Base-by-base conservation (phyloP, 352 stramenopile species). In the Pythium folliculosum region DNA sequence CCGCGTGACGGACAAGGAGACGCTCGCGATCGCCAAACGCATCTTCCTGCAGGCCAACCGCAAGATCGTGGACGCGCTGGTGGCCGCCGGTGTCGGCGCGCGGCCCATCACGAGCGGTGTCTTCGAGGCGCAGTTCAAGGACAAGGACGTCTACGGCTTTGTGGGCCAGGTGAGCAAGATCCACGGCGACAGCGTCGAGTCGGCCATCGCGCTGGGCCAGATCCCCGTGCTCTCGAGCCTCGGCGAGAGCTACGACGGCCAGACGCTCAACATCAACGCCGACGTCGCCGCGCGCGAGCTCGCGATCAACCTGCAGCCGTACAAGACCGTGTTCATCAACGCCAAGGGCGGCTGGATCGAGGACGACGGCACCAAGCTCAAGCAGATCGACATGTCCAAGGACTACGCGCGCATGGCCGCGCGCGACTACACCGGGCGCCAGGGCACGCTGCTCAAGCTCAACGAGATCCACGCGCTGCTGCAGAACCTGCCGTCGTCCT, bases 401-500 rank as follows among this genome's bases (percentile, higher is more conserved):
- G 83, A 96, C 72, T 96, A 94, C 65, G 79, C 75, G 64, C 60
- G 54, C 32, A 92, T 97, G 82, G 85, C 84, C 13, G 69, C 83
- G 14, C 77, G 77, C 17, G 88, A 96, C 78, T 97, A 96, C 76
- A 93, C 84, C 22, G 89, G 89, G 17, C 89, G 90, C 40, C 89
- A 97, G 62, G 90, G 90, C 53, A 97, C 90, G 58, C 80, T 96
- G n/a, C 80, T 97, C 58, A 96, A 97, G 80, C 78, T 97, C 17
- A 96, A 95, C 60, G 90, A 97, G 75, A 96, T 97, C 71, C 89
- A 96, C 72, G 75, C 77, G 35, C 77, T 97, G 21, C 73, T 96
- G 45, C 76, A 94, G 60, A 80, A 80, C 37, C 70, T 96, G 37
- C 88, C 90, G 16, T 78, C 77, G 40, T 82, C 83, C 21, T 94